A percentile compares a stretch with the other conserved stretches of the same genome.
These are phyloP conservation scores for Chloranthus sessilifolius DNA, from an alignment of 164 flowering plant species.

Conservation along the genomic window DNA sequence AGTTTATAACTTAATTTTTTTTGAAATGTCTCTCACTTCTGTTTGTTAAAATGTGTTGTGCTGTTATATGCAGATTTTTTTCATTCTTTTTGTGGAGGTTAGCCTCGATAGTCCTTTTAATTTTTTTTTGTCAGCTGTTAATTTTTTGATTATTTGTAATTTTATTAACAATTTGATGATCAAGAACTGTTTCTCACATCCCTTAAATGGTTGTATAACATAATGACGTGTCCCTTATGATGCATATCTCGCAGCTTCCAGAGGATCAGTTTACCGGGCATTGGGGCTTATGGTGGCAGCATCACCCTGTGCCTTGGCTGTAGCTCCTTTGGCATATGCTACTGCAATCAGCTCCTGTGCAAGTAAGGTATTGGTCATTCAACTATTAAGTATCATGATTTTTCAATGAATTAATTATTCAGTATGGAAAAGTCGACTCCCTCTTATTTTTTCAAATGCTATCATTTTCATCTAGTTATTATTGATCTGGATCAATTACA, in stretches of 20 bases:
- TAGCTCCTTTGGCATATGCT: slow-evolving; percentile 95
- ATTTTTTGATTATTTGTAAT: not conserved
- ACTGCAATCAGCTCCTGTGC: slow-evolving; percentile 97
- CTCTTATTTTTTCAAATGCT: too few relatives aligned
- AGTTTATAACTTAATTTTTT: too few relatives aligned
- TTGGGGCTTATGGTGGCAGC: slow-evolving; percentile 99
- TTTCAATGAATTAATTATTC: too few relatives aligned
- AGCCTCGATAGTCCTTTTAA: too few relatives aligned
- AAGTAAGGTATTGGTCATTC: slow-evolving; percentile 57
- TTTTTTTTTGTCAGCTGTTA: not conserved
- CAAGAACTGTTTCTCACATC: not conserved
- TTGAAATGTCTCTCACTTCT: too few relatives aligned
- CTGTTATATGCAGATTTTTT: too few relatives aligned
- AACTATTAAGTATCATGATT: slow-evolving; percentile 7
- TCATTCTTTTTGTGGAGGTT: too few relatives aligned
- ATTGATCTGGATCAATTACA: too few relatives aligned
- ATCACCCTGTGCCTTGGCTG: slow-evolving; percentile 99
- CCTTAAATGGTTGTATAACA: not conserved
- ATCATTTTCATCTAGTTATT: too few relatives aligned
- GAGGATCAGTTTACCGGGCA: slow-evolving; percentile 97
- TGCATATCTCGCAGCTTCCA: slow-evolving; percentile 52
- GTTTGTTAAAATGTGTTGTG: too few relatives aligned
- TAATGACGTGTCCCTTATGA: not conserved
- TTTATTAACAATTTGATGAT: slow-evolving; percentile 1
- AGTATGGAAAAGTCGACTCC: too few relatives aligned